These are phyloP conservation scores for Pistacia integerrima DNA, from an alignment of 345 rosid genomes.

Conservation along the genomic window DNA sequence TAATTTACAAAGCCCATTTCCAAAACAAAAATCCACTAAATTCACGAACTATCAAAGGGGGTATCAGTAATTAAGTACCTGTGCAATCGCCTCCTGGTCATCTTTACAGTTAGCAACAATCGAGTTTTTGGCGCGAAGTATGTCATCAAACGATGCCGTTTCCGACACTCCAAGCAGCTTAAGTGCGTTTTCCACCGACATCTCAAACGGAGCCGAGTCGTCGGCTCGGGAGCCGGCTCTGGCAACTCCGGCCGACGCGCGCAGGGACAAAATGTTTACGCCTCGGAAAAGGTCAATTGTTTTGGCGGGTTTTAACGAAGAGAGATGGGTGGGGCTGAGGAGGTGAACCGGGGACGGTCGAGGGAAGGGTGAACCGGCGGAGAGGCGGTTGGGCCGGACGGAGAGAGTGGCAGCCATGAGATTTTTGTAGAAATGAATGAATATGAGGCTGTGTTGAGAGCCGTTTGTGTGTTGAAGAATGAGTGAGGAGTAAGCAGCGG, in stretches of 20 bases:
- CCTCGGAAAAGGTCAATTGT: constrained; percentile 43
- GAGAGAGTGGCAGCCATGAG: constrained; percentile 63
- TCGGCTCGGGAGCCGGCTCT: constrained; percentile 79
- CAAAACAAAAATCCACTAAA: constrained; percentile 2
- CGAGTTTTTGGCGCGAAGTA: constrained; percentile 91
- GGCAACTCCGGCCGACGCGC: constrained; percentile 30
- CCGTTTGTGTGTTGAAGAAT: not conserved
- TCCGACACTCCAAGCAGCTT: constrained; percentile 92
- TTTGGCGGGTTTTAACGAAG: constrained; percentile 25
- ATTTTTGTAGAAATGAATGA: not conserved
- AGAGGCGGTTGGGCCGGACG: constrained; percentile 65
- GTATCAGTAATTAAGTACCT: constrained; percentile 36
- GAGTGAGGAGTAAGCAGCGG: constrained; percentile 4
- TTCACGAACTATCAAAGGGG: not conserved
- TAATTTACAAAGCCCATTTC: constrained; percentile 2
- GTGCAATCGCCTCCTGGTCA: constrained; percentile 74
- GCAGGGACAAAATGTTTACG: constrained; percentile 36
- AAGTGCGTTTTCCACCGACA: constrained; percentile 95
- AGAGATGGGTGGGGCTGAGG: constrained; percentile 15
- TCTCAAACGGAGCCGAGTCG: constrained; percentile 85
- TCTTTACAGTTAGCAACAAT: constrained; percentile 72
- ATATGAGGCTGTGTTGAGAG: constrained; percentile 20
- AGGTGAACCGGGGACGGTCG: constrained; percentile 27
- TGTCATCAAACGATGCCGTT: constrained; percentile 85
- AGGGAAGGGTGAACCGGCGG: constrained; percentile 42